Percentiles rank a stretch among this genome's conserved stretches.
These are phyloP conservation scores for Ceratocystiopsis brevicomis DNA, from an alignment of 2,329 filamentous ascomycete genomes.

Conservation along the genomic window DNA sequence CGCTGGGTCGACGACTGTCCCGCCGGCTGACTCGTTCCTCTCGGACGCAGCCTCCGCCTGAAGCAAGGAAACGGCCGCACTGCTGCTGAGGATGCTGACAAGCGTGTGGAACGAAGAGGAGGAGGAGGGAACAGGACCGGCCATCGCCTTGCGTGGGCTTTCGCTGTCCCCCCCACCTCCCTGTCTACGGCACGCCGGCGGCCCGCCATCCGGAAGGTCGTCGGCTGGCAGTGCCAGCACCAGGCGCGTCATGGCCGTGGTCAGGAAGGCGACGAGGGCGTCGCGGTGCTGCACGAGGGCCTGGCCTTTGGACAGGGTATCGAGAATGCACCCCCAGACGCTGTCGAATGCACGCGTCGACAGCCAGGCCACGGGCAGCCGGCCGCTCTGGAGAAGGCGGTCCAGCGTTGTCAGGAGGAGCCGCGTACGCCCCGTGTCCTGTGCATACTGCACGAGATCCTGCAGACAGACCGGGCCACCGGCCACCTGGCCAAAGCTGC, in stretches of 20 bases:
- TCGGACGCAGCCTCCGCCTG: conserved; percentile 6
- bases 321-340: conserved; percentile 22
- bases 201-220: neutral
- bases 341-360: conserved; percentile 21
- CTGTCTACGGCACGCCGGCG: too few relatives aligned
- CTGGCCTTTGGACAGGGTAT: conserved; percentile 15
- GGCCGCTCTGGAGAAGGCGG: conserved; percentile 16
- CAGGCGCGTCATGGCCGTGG: conserved; percentile 6
- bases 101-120: conserved; percentile 19
- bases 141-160: neutral
- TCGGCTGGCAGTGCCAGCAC: neutral
- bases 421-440: conserved; percentile 13
- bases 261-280: conserved; percentile 18
- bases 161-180: neutral
- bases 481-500: conserved; percentile 12
- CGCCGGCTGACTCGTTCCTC: too few relatives aligned
- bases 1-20: too few relatives aligned
- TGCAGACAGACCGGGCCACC: conserved; percentile 11
- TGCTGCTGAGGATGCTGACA: conserved; percentile 21
- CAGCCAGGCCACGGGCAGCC: conserved; percentile 25
- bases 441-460: conserved; percentile 13
- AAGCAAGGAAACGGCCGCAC: conserved; percentile 19
- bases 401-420: conserved; percentile 21
- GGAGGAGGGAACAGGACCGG: neutral
- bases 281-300: conserved; percentile 13